Evolutionary conservation across 257 asterid genomes (phyloP).

Genomic region (Solanum rostratum): DNA sequence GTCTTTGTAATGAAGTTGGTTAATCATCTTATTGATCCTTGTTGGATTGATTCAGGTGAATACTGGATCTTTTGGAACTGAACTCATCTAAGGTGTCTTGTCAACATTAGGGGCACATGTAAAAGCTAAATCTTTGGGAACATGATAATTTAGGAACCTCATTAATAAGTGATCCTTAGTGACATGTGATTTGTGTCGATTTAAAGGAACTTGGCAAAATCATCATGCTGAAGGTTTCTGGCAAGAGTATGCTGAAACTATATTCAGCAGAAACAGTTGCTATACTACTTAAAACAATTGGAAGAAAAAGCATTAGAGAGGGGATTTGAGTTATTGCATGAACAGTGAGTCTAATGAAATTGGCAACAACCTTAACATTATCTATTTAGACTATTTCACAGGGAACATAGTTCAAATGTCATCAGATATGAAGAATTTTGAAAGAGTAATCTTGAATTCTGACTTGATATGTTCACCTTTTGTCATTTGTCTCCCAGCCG

Average conservation of each 20-base stretch:
- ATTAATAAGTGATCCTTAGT: neutral
- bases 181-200: neutral
- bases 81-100: neutral
- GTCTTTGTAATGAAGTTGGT: neutral
- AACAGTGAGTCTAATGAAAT: neutral
- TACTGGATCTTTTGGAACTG: neutral
- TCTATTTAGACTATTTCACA: neutral
- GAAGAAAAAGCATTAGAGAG: neutral
- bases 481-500: neutral
- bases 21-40: neutral
- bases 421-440: neutral
- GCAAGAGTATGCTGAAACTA: neutral
- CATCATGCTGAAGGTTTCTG: neutral
- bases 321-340: neutral
- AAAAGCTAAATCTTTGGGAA: neutral
- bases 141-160: neutral
- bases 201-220: neutral
- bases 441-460: neutral
- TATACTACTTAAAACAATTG: neutral
- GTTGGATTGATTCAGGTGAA: neutral
- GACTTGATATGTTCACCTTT: neutral
- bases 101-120: neutral
- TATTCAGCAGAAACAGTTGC: neutral
- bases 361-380: neutral
- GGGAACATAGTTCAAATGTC: neutral